Percentiles rank a stretch among this genome's conserved stretches.
These are phyloP conservation scores for Lactifluus rugatus DNA, from an alignment of 768 basidiomycete genomes.

Conservation along the genomic window DNA sequence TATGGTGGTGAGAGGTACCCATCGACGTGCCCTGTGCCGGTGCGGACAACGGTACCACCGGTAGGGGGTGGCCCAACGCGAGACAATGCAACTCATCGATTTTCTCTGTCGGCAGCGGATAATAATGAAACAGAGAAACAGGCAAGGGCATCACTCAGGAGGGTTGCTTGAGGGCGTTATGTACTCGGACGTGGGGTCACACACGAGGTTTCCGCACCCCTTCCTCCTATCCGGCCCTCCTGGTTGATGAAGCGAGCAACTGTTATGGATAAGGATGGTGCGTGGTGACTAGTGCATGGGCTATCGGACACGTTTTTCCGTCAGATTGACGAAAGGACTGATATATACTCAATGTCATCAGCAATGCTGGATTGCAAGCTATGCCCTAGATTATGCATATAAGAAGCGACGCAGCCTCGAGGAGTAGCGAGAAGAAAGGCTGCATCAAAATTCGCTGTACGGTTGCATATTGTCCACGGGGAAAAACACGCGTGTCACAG, in stretches of 20 bases:
- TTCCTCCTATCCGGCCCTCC: neutral
- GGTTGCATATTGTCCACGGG: neutral
- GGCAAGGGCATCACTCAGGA: neutral
- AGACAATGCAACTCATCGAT: too few relatives aligned
- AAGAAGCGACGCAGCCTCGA: neutral
- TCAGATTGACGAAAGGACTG: neutral
- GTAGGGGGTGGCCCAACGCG: too few relatives aligned
- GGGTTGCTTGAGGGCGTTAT: neutral
- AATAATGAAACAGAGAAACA: neutral
- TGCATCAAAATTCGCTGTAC: neutral
- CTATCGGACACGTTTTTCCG: neutral
- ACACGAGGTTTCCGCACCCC: neutral
- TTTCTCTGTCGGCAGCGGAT: neutral
- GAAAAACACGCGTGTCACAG: neutral
- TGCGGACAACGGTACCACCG: too few relatives aligned
- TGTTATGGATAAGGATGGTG: neutral
- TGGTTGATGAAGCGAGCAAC: neutral
- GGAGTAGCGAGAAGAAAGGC: neutral
- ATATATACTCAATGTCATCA: neutral
- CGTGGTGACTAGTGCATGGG: neutral
- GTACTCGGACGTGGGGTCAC: neutral
- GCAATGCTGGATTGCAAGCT: neutral
- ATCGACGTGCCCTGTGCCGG: too few relatives aligned
- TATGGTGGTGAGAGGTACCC: neutral
- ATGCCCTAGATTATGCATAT: neutral